Evolutionary conservation across 2,329 filamentous ascomycete genomes (phyloP), one percentile per base, ranked within the genome.

Genomic region (Xylariales sp.): DNA sequence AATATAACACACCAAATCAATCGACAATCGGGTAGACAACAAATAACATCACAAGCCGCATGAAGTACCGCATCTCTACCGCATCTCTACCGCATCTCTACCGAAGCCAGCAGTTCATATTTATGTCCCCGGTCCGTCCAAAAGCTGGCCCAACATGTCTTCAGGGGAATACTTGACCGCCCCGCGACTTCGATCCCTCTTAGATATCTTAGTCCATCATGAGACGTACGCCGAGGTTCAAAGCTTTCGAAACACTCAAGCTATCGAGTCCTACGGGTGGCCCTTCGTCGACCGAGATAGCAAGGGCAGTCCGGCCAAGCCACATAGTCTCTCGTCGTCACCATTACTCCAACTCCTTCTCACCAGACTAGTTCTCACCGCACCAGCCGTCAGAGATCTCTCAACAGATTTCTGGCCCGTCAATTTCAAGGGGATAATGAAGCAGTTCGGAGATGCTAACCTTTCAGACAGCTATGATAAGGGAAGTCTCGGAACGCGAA

Each of bases 381-480:
- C 93, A 23, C 92, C 92, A 0, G 91, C 90, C 0, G 78, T 93
- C 46, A 84, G 84, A 58, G 86, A 89, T 67, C 82, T 95, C 2
- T 84, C 87, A 0, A 76, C 81, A 1, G 86, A 87, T 3, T 93
- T 92, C 78, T 93, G 90, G 90, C 83, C 83, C 41, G 81, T 84
- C n/a, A 84, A 87, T 52, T 82, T 91, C 30, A 85, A 88, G 71
- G 84, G 84, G 1, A 78, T 93, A 16, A 81, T 93, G 72, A 80
- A 82, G 72, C 84, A 88, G 73, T 81, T 95, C 62, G 89, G 85
- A 8, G 85, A 89, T 39, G 91, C 89, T 1, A 88, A 93, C 58
- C 81, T 95, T 39, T 93, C 91, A 1, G 92, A 95, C 78, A 93
- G 91, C 76, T 95, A 94, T 75, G 92, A 95, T 77, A 93, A 93